Base-by-base conservation (phyloP, 75 land plant genomes). In the Cupressus sempervirens region DNA sequence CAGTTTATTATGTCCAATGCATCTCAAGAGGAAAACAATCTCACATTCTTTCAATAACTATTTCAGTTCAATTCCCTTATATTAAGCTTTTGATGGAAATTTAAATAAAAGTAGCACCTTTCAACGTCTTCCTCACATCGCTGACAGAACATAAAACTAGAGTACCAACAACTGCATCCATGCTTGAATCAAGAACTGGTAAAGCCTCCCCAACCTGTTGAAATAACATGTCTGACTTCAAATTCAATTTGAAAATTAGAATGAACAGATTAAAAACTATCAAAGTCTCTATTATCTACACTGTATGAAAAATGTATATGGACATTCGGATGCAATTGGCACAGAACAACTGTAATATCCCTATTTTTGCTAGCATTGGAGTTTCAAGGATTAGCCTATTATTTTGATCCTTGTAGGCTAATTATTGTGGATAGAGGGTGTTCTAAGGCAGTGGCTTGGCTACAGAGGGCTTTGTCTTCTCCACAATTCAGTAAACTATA, bases 61-160 rank as follows among this genome's bases (percentile, higher is more conserved):
- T 23, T 4, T 62, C 67, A 62, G 26, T 62, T 62, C 26, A 23
- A 7, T 62, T 62, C 3, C 74, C 32, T 72, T 12, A 2, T 32
- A 72, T 72, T 72, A 12, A 72, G 32, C 11, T 30, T 72, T 32
- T 11, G 36, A 72, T 32, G 32, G 13, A 30, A 32, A 72, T 12
- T 72, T 26, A 41, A 54, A 84, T 26, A 88, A 70, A 14, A 23
- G 10, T 56, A 54, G 54, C 88, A 95, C 98, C 98, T 90, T 90
- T 87, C 43, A 96, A 85, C 2, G 97, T 86, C 81, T 85, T 45
- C 43, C 76, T 53, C 36, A 96, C 90, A 92, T 96, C 93, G 56
- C 87, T 87, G 14, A 96, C 98, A 74, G 97, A 96, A 86, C 98
- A 96, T 77, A 96, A 80, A 0, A 95, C 98, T 62, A 96, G 89